Percentiles rank a stretch among this genome's conserved stretches.
Conservation (phyloP, 495 filamentous ascomycete genomes). For the Viridothelium virens region DNA sequence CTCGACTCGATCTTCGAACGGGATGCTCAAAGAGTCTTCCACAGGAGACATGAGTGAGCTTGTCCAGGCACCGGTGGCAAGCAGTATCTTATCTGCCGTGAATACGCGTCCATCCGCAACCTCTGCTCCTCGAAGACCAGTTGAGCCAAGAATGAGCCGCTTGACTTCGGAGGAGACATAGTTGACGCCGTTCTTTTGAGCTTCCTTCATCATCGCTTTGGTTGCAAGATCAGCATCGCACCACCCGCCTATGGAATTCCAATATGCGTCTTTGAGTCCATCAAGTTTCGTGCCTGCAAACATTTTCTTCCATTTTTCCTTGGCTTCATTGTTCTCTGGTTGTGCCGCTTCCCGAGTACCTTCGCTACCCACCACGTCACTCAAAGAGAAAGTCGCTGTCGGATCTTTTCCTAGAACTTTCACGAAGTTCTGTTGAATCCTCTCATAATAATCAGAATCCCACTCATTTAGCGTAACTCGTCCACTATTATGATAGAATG, state of each 20-base stretch:
- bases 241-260: conserved; percentile 39
- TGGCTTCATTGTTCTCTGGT: background rate
- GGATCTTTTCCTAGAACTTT: conserved; percentile 19
- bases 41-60: conserved; percentile 30
- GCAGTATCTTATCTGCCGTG: conserved; percentile 24
- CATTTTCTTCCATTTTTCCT: conserved; percentile 30
- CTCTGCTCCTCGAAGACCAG: conserved; percentile 28
- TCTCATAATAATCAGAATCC: conserved; percentile 28
- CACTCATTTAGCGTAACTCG: conserved; percentile 37
- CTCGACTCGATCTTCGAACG: conserved; percentile 30
- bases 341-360: background rate
- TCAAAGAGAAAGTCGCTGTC: conserved; percentile 28
- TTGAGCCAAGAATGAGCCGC: conserved; percentile 24
- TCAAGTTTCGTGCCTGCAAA: conserved; percentile 28
- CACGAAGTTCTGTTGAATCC: conserved; percentile 35
- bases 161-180: conserved; percentile 33
- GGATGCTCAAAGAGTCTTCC: conserved; percentile 34
- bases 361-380: conserved; percentile 23
- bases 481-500: conserved; percentile 33
- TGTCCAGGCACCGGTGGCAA: conserved; percentile 29
- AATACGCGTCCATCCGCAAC: conserved; percentile 19
- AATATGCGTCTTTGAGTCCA: conserved; percentile 26
- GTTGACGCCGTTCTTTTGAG: conserved; percentile 31
- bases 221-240: conserved; percentile 36
- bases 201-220: conserved; percentile 32